Conservation (phyloP, 805 yeast genomes). For the Cyberlindnera veronae region DNA sequence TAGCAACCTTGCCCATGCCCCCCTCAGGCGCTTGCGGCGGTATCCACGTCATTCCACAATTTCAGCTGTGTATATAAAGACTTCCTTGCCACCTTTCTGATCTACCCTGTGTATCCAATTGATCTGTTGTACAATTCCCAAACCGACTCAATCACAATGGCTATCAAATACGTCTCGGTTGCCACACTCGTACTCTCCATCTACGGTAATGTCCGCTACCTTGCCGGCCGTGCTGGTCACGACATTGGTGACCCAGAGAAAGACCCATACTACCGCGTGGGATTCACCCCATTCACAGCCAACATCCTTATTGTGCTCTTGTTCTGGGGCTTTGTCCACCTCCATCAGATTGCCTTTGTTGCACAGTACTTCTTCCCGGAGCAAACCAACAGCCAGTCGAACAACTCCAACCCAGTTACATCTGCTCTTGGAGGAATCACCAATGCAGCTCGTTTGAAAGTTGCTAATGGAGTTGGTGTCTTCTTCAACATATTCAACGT, state of each 20-base stretch:
- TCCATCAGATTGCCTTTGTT: slow-evolving; percentile 51
- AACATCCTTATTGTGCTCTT: slow-evolving; percentile 43
- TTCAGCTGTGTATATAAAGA: too few relatives aligned
- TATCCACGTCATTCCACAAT: too few relatives aligned
- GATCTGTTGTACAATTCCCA: too few relatives aligned
- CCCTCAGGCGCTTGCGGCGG: too few relatives aligned
- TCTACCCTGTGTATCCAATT: too few relatives aligned
- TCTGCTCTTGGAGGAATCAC: slow-evolving; percentile 20
- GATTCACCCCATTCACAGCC: slow-evolving; percentile 70
- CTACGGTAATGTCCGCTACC: slow-evolving; percentile 52
- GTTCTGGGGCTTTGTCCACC: slow-evolving; percentile 55
- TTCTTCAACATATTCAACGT: slow-evolving; percentile 64
- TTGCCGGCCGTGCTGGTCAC: slow-evolving; percentile 51
- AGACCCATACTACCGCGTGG: slow-evolving; percentile 46
- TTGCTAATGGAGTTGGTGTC: slow-evolving; percentile 42
- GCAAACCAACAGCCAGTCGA: slow-evolving; percentile 22
- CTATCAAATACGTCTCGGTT: slow-evolving; percentile 42
- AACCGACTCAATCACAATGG: not conserved
- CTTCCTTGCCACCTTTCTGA: too few relatives aligned
- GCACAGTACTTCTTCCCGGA: slow-evolving; percentile 40
- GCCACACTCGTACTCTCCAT: slow-evolving; percentile 53
- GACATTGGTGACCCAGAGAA: slow-evolving; percentile 34
- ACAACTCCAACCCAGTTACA: slow-evolving; percentile 36
- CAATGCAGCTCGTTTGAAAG: slow-evolving; percentile 21
- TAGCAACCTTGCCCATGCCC: too few relatives aligned